Evolutionary conservation across 768 basidiomycete genomes (phyloP).

Genomic region (Boletus sp.): DNA sequence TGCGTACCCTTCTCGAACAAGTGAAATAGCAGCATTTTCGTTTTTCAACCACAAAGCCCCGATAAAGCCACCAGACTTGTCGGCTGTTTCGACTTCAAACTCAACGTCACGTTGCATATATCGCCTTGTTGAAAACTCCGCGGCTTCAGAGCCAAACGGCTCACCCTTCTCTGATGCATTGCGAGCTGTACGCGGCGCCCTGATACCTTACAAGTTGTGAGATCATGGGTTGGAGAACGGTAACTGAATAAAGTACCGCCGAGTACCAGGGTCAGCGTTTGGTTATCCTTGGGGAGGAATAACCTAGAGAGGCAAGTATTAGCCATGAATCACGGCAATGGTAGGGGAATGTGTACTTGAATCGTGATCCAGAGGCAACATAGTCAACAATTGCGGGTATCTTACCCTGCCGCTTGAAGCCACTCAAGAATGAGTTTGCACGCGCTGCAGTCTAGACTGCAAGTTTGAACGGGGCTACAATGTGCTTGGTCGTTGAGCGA

Average conservation of each 20-base stretch:
- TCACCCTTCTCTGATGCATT: constrained; percentile 82
- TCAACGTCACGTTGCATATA: constrained; percentile 97
- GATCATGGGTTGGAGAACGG: neutral
- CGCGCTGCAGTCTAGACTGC: constrained; percentile 57
- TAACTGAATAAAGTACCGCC: constrained; percentile 49
- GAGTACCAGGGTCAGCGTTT: constrained; percentile 89
- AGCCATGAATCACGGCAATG: neutral
- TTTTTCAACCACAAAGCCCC: constrained; percentile 82
- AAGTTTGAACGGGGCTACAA: neutral
- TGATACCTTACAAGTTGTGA: constrained; percentile 61
- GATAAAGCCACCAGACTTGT: constrained; percentile 96
- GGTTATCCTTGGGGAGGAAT: constrained; percentile 86
- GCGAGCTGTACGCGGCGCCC: constrained; percentile 85
- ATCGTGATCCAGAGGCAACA: constrained; percentile 91
- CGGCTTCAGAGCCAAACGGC: constrained; percentile 81
- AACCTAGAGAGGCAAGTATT: constrained; percentile 47
- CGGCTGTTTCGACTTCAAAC: constrained; percentile 83
- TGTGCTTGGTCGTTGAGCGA: neutral
- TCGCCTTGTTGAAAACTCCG: constrained; percentile 71
- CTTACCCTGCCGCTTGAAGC: constrained; percentile 86
- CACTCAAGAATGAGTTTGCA: constrained; percentile 83
- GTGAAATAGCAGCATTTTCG: constrained; percentile 81
- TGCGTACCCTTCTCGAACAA: constrained; percentile 86
- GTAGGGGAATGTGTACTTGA: constrained; percentile 60
- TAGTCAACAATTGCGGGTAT: constrained; percentile 89